Conservation (phyloP, 2,329 filamentous ascomycete genomes). For the Fusarium sp. region DNA sequence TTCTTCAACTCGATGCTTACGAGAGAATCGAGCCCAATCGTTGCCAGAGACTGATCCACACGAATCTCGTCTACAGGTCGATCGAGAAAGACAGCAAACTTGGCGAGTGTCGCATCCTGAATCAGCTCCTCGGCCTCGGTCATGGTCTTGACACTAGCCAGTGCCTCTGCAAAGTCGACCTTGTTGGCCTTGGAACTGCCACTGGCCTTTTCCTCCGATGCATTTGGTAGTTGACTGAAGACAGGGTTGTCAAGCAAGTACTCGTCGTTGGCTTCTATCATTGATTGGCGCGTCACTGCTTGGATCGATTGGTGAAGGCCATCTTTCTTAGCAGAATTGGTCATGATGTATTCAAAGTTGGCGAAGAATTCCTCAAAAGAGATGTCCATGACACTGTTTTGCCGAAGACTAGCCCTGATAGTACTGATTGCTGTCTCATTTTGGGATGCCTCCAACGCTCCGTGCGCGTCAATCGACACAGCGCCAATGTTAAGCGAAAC, state of each 20-base stretch:
- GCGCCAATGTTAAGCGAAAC: slow-evolving; percentile 7
- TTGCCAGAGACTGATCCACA: not conserved
- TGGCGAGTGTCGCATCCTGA: slow-evolving; percentile 1
- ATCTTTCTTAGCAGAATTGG: not conserved
- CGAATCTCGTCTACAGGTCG: not conserved
- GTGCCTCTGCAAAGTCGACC: not conserved
- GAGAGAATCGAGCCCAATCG: slow-evolving; percentile 1
- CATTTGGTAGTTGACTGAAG: not conserved
- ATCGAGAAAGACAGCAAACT: slow-evolving; percentile 12
- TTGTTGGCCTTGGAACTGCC: not conserved
- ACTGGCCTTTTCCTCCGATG: not conserved
- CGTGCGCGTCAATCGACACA: slow-evolving; percentile 4
- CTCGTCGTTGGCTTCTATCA: slow-evolving; percentile 9
- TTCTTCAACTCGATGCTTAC: slow-evolving; percentile 18
- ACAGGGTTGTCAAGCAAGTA: slow-evolving; percentile 3
- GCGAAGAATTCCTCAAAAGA: slow-evolving; percentile 5
- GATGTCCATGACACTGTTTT: slow-evolving; percentile 14
- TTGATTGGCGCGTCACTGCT: not conserved
- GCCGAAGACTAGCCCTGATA: not conserved
- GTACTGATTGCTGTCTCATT: slow-evolving; percentile 6
- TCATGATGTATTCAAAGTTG: slow-evolving; percentile 6
- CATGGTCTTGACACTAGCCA: not conserved
- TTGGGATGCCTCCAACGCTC: not conserved
- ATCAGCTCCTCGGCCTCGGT: not conserved
- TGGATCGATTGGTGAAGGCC: slow-evolving; percentile 3